These are phyloP conservation scores for Stephania yunnanensis DNA, from an alignment of 164 flowering plant genomes.

Conservation along the genomic window DNA sequence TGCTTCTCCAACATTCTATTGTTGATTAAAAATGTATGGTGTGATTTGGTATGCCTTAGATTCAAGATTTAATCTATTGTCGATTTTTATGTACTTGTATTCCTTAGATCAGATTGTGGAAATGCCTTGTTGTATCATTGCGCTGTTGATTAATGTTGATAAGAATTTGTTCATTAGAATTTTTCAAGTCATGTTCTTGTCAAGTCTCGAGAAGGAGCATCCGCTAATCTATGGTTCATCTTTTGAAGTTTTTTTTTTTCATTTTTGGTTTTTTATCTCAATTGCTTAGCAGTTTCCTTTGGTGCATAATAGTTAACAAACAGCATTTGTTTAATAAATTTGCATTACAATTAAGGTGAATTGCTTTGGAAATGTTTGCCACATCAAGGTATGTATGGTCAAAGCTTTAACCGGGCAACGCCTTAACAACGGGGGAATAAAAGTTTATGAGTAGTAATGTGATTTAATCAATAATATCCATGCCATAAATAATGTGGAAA, in stretches of 20 bases:
- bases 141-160: neutral
- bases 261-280: neutral
- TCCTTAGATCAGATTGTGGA: too few relatives aligned
- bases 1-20: neutral
- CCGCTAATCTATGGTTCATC: neutral
- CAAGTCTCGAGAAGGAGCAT: too few relatives aligned
- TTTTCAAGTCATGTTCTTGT: too few relatives aligned
- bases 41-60: too few relatives aligned
- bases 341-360: neutral
- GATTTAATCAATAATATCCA: too few relatives aligned
- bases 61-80: too few relatives aligned
- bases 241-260: neutral
- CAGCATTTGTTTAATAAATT: neutral
- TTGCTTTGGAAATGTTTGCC: too few relatives aligned
- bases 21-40: neutral
- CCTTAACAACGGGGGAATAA: neutral
- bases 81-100: too few relatives aligned
- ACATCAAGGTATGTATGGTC: too few relatives aligned
- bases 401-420: neutral
- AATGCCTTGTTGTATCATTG: neutral
- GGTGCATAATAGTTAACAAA: neutral
- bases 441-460: too few relatives aligned
- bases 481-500: too few relatives aligned
- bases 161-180: too few relatives aligned
- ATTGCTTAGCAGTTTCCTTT: neutral